A percentile compares a stretch with the other conserved stretches of the same genome.
Evolutionary conservation across 768 basidiomycete genomes (phyloP).

Genomic region (Suillus subluteus): DNA sequence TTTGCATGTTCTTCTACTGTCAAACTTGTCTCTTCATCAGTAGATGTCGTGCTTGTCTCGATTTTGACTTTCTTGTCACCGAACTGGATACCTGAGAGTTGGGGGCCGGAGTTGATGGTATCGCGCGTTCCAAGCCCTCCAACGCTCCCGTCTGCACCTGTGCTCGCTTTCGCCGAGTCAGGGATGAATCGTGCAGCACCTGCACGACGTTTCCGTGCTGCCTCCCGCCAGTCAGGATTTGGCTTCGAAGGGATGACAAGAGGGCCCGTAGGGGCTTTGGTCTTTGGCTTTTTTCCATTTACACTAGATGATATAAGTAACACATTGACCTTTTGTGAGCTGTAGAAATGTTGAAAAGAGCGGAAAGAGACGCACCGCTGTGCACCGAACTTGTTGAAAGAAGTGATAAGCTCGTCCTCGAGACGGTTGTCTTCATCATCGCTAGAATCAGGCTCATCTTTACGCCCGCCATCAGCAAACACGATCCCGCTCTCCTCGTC

Average conservation of each 20-base stretch:
- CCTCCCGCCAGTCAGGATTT: constrained; percentile 90
- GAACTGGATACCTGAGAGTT: constrained; percentile 65
- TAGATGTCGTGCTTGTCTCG: not conserved
- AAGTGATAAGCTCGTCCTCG: constrained; percentile 72
- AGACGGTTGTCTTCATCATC: constrained; percentile 54
- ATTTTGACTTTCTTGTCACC: constrained; percentile 38
- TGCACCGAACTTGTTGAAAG: constrained; percentile 72
- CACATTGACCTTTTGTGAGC: constrained; percentile 64
- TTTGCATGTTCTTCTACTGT: constrained; percentile 30
- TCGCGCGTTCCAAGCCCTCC: constrained; percentile 79
- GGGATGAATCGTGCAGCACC: constrained; percentile 56
- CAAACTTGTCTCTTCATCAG: constrained; percentile 23
- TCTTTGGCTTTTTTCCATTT: constrained; percentile 41
- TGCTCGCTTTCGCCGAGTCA: constrained; percentile 53
- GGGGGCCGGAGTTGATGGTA: constrained; percentile 76
- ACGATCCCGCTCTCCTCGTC: constrained; percentile 30
- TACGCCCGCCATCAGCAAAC: constrained; percentile 26
- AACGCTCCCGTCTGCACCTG: constrained; percentile 72
- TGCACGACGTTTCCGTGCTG: constrained; percentile 62
- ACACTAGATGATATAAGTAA: constrained; percentile 37
- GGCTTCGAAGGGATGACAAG: constrained; percentile 86
- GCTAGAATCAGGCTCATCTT: constrained; percentile 51
- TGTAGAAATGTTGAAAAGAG: constrained; percentile 52
- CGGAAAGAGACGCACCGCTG: constrained; percentile 77
- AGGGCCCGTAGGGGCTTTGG: constrained; percentile 53